These are phyloP conservation scores for Cucumis sativus DNA, from an alignment of 306 rosid species.

Conservation along the genomic window DNA sequence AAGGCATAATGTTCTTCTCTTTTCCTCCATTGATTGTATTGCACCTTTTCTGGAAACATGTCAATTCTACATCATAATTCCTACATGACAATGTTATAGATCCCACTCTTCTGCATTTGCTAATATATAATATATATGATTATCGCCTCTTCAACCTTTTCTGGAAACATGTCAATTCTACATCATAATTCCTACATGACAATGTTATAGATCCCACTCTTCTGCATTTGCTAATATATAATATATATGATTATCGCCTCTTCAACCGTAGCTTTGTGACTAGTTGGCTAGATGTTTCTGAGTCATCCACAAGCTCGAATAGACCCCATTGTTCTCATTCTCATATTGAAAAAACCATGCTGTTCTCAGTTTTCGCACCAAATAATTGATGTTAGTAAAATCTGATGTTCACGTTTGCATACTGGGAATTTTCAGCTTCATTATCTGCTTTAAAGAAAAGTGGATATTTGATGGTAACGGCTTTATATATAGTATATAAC, in stretches of 20 bases:
- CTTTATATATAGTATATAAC: neutral
- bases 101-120: slow-evolving; percentile 10
- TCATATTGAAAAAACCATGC: neutral
- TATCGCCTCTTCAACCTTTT: slow-evolving; percentile 5
- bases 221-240: slow-evolving; percentile 1
- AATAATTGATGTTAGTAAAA: neutral
- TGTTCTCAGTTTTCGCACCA: neutral
- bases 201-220: slow-evolving; percentile 19
- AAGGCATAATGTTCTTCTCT: slow-evolving; percentile 12
- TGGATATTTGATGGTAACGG: neutral
- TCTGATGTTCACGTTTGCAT: neutral
- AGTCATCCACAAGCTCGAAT: neutral
- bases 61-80: slow-evolving; percentile 19
- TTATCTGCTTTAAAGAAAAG: neutral
- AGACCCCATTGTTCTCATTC: neutral
- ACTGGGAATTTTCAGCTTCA: neutral
- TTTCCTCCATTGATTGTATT: slow-evolving; percentile 7
- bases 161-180: slow-evolving; percentile 21
- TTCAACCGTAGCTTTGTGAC: neutral
- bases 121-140: neutral
- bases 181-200: slow-evolving; percentile 18
- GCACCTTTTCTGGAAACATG: slow-evolving; percentile 16
- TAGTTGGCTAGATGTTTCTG: neutral
- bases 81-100: slow-evolving; percentile 21
- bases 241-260: neutral